These are phyloP conservation scores for Globisporangium abappressorium DNA, from an alignment of 352 stramenopile species.

Conservation along the genomic window DNA sequence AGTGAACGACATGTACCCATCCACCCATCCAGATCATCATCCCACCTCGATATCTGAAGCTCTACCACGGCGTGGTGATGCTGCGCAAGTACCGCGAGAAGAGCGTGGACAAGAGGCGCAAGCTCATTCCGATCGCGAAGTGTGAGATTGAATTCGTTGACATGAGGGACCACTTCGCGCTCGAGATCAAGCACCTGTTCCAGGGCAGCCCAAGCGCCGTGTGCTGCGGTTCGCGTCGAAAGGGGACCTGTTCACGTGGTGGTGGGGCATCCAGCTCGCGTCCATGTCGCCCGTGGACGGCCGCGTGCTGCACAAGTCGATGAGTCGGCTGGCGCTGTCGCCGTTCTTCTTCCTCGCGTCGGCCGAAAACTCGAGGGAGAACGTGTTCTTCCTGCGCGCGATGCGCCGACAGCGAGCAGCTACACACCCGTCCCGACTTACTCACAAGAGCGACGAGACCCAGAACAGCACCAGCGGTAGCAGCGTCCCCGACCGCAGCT, in stretches of 20 bases:
- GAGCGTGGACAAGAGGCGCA: conserved; percentile 49
- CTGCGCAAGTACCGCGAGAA: conserved; percentile 52
- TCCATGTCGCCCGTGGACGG: conserved; percentile 42
- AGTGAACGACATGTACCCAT: not conserved
- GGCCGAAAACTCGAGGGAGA: conserved; percentile 44
- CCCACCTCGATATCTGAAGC: conserved; percentile 3
- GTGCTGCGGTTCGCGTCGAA: conserved; percentile 50
- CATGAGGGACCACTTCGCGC: conserved; percentile 34
- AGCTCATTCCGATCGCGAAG: conserved; percentile 44
- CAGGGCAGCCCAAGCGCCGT: conserved; percentile 43
- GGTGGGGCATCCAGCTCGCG: conserved; percentile 68
- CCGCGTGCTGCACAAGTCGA: conserved; percentile 44
- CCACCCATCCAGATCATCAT: not conserved
- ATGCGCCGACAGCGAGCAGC: conserved; percentile 16
- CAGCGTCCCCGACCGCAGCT: conserved; percentile 13
- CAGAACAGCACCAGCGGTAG: conserved; percentile 1
- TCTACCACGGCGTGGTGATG: conserved; percentile 68
- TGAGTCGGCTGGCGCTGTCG: conserved; percentile 38
- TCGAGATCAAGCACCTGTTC: conserved; percentile 62
- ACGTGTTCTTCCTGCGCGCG: conserved; percentile 56
- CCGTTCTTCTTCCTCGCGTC: conserved; percentile 53
- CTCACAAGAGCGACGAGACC: conserved; percentile 7
- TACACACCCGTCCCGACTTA: not conserved
- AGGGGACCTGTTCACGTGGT: conserved; percentile 72
- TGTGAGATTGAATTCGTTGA: conserved; percentile 50